phyloP scores from a whole-genome alignment of 2,329 filamentous ascomycete genomes.

The Fusarium paranaense region DNA sequence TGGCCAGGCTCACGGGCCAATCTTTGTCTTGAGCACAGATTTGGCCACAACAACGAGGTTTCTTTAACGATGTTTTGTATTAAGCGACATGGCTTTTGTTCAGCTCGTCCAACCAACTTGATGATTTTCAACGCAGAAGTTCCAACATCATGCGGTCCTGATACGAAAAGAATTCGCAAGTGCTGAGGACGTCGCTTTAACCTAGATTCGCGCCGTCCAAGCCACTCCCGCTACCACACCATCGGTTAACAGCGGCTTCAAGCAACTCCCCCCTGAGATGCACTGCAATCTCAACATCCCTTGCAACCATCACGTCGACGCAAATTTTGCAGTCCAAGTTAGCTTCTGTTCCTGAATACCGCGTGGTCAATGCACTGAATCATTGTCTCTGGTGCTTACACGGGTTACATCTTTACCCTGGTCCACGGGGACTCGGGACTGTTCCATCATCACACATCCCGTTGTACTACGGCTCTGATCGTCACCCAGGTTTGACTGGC shows the following conservation, averaged over 20 bases:
- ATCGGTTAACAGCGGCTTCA: slow-evolving; percentile 3
- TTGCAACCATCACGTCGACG: background rate
- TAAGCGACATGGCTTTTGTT: background rate
- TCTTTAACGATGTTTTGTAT: background rate
- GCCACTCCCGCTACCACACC: background rate
- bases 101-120: background rate
- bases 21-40: background rate
- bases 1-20: background rate
- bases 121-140: background rate
- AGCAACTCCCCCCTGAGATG: background rate
- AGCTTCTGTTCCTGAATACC: background rate
- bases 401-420: background rate
- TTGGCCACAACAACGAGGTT: background rate
- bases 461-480: background rate
- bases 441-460: background rate
- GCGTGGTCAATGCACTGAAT: background rate
- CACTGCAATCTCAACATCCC: background rate
- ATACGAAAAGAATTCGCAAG: background rate
- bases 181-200: background rate
- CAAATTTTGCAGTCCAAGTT: background rate
- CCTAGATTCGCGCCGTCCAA: background rate
- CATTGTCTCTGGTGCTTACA: background rate
- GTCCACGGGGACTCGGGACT: background rate
- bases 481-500: background rate
- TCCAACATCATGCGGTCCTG: background rate